Evolutionary conservation across 495 filamentous ascomycete genomes (phyloP).

Genomic region (Chlorociboria aeruginascens): DNA sequence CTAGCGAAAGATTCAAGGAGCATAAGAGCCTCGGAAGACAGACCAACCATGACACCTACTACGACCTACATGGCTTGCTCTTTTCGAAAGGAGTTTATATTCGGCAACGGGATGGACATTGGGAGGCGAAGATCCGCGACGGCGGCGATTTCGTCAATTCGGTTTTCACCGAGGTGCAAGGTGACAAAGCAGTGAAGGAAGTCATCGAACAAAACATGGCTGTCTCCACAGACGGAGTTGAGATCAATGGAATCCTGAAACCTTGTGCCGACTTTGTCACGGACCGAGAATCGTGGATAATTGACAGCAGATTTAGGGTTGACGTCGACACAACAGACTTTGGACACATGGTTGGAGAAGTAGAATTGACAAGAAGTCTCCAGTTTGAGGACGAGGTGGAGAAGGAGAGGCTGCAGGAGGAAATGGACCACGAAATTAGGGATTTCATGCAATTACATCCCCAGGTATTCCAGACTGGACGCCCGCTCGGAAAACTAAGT

Average conservation of each 20-base stretch:
- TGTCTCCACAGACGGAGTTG: slow-evolving; percentile 3
- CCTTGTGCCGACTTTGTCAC: slow-evolving; percentile 22
- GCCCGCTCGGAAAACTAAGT: slow-evolving; percentile 27
- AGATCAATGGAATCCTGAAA: slow-evolving; percentile 9
- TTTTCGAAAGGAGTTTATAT: slow-evolving; percentile 21
- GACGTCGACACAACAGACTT: slow-evolving; percentile 25
- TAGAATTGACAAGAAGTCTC: slow-evolving; percentile 22
- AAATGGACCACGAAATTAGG: slow-evolving; percentile 24
- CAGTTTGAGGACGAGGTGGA: slow-evolving; percentile 6
- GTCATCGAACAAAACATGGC: slow-evolving; percentile 4
- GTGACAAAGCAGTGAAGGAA: slow-evolving; percentile 2
- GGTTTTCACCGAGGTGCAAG: slow-evolving; percentile 20
- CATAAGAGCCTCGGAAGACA: slow-evolving; percentile 13
- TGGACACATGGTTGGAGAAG: slow-evolving; percentile 28
- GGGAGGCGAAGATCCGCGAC: slow-evolving; percentile 22
- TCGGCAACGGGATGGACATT: slow-evolving; percentile 18
- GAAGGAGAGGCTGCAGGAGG: slow-evolving; percentile 19
- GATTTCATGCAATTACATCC: slow-evolving; percentile 26
- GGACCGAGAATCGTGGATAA: slow-evolving; percentile 21
- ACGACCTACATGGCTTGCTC: slow-evolving; percentile 19
- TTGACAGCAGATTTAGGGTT: slow-evolving; percentile 23
- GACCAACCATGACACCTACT: slow-evolving; percentile 24
- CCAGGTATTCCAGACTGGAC: slow-evolving; percentile 24
- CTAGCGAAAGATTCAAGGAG: slow-evolving; percentile 16
- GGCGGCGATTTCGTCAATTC: slow-evolving; percentile 20